Evolutionary conservation across 352 stramenopile genomes (phyloP).

Genomic region (Peronospora belbahrii): DNA sequence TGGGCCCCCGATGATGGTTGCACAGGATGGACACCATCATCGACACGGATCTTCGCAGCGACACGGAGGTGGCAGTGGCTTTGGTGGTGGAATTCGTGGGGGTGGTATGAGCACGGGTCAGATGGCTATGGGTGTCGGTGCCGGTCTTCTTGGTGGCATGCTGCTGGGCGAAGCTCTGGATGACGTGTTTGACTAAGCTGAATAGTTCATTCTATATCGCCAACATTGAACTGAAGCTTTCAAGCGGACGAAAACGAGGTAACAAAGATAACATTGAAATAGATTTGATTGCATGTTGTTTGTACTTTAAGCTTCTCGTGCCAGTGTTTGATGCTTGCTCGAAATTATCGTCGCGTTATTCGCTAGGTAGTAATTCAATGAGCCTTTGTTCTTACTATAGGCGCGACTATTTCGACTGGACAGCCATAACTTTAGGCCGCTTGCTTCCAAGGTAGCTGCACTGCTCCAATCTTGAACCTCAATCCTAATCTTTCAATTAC

Average conservation of each 20-base stretch:
- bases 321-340: no score
- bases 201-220: not conserved
- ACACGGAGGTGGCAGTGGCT: conserved; percentile 16
- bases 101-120: conserved; percentile 31
- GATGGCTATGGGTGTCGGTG: conserved; percentile 64
- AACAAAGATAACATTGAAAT: not conserved
- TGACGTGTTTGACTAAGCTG: conserved; percentile 39
- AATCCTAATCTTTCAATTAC: no score
- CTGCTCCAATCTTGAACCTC: no score
- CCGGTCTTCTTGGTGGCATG: conserved; percentile 63
- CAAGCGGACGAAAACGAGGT: conserved; percentile 6
- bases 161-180: conserved; percentile 67
- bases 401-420: no score
- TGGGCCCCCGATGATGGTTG: conserved; percentile 27
- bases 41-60: conserved; percentile 30
- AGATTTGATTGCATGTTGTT: not conserved
- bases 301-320: no score
- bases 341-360: not conserved
- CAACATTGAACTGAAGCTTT: not conserved
- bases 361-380: not conserved
- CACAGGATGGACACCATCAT: conserved; percentile 23
- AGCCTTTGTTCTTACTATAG: no score
- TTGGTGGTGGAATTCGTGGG: conserved; percentile 12
- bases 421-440: no score
- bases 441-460: no score